Evolutionary conservation across 352 stramenopile species (phyloP).

Genomic region (Saprolegnia parasitica): DNA sequence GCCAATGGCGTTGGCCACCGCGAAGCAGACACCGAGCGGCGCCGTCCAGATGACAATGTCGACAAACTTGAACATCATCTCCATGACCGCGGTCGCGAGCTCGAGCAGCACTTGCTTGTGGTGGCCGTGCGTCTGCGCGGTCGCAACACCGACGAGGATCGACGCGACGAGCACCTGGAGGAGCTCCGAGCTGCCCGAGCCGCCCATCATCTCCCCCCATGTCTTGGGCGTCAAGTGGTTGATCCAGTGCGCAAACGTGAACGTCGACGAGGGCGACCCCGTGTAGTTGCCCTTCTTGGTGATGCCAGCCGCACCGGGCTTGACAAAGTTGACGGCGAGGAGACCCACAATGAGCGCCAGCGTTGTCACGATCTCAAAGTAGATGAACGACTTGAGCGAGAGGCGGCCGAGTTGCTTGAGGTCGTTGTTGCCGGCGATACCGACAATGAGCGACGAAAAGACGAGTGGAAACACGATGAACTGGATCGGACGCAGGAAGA

Average conservation of each 20-base stretch:
- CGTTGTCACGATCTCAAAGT: conserved; percentile 45
- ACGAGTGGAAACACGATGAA: conserved; percentile 60
- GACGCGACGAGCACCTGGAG: too few relatives aligned
- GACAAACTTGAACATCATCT: conserved; percentile 66
- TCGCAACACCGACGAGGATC: conserved; percentile 40
- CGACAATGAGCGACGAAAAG: conserved; percentile 50
- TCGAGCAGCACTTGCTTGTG: conserved; percentile 46
- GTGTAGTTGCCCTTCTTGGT: conserved; percentile 37
- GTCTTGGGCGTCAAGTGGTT: conserved; percentile 57
- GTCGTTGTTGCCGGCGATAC: conserved; percentile 49
- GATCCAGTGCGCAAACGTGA: conserved; percentile 49
- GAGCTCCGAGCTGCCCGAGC: too few relatives aligned
- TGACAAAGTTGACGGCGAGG: conserved; percentile 48
- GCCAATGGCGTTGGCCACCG: conserved; percentile 44
- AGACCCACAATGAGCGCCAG: conserved; percentile 45
- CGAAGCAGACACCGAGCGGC: conserved; percentile 50
- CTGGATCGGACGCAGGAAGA: conserved; percentile 55
- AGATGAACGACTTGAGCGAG: too few relatives aligned
- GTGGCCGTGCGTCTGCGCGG: conserved; percentile 34
- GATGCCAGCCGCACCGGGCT: conserved; percentile 43
- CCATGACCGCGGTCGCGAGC: conserved; percentile 40
- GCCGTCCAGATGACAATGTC: conserved; percentile 60
- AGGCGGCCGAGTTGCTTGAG: conserved; percentile 66
- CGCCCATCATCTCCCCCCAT: too few relatives aligned
- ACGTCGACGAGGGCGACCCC: conserved; percentile 38